Evolutionary conservation across 2,329 filamentous ascomycete species (phyloP), one percentile per base, ranked within the genome.

Genomic region (Ophiostoma ips): DNA sequence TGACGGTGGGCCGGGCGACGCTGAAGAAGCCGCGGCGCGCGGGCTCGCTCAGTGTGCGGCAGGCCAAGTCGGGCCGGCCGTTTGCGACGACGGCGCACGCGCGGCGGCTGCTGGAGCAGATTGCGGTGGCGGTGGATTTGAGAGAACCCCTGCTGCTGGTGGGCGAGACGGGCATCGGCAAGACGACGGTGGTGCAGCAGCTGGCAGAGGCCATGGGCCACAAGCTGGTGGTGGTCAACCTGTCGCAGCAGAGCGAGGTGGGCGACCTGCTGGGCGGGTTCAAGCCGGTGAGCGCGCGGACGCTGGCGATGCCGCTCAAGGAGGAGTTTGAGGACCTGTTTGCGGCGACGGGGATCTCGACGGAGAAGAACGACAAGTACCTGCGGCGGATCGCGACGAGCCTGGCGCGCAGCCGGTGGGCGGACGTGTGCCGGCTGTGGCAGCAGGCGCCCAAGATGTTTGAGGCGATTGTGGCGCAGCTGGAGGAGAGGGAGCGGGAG

Each of bases 131-230:
- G 1, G 79, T 95, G 6, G 81, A 84, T 54, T 77, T 88, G 59
- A 77, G 79, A n/a, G 92, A 99, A 60, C 88, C 94, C 4, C 77
- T 95, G 1, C 69, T 99, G 16, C 77, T 99, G 28, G 92, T 99
- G n/a, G 92, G 92, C 61, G 92, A 99, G 68, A 99, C 92, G 8
- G 92, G 92, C 70, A 95, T 95, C 47, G 92, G 92, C 59, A 99
- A 99, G 67, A 99, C 92, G 0, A 95, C 92, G 0, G 85, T 92
- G 24, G 83, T 98, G 13, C 92, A 99, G 63, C 88, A 95, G 61
- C 71, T 99, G 50, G 88, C 92, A 0, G 81, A 84, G 52, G 76
- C 83, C 3, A 73, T 95, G 28, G 87, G 89, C 1, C 84, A 88
- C 61, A 94, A 87, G 59, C 75, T 99, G 12, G 84, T 88, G 0